Conservation (phyloP, 2,329 filamentous ascomycete genomes). For the Scleromitrula shiraiana region DNA sequence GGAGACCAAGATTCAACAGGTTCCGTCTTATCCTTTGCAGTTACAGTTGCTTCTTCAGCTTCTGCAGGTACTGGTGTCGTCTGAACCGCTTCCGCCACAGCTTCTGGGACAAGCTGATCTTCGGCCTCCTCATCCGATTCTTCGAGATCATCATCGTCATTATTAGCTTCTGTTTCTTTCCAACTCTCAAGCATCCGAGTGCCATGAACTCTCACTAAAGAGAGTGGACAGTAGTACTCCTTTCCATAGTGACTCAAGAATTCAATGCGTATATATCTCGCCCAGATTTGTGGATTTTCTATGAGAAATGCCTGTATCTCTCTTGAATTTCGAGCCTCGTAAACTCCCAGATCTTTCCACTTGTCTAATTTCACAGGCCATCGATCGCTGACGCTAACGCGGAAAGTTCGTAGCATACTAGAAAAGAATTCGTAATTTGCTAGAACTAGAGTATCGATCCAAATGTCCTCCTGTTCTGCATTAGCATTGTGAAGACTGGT, state of each 20-base stretch:
- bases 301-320: slow-evolving; percentile 92
- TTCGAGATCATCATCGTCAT: slow-evolving; percentile 48
- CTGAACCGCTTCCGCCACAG: slow-evolving; percentile 27
- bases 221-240: slow-evolving; percentile 93
- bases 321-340: slow-evolving; percentile 84
- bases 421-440: slow-evolving; percentile 99
- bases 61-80: slow-evolving; percentile 12
- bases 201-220: slow-evolving; percentile 83
- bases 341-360: slow-evolving; percentile 83
- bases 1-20: neutral
- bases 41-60: slow-evolving; percentile 10
- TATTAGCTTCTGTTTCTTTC: slow-evolving; percentile 67
- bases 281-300: slow-evolving; percentile 93
- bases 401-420: slow-evolving; percentile 87
- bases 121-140: slow-evolving; percentile 17
- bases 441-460: slow-evolving; percentile 92
- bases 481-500: slow-evolving; percentile 12
- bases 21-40: neutral
- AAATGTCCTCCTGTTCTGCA: slow-evolving; percentile 41
- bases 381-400: slow-evolving; percentile 85
- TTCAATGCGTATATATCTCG: slow-evolving; percentile 84
- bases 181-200: slow-evolving; percentile 91
- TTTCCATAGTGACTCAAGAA: slow-evolving; percentile 91
- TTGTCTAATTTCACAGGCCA: slow-evolving; percentile 89
- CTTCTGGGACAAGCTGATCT: slow-evolving; percentile 28